Percentiles rank a stretch among this genome's conserved stretches.
These are phyloP conservation scores for Madurella fahalii DNA, from an alignment of 2,329 filamentous ascomycete species.

Conservation along the genomic window DNA sequence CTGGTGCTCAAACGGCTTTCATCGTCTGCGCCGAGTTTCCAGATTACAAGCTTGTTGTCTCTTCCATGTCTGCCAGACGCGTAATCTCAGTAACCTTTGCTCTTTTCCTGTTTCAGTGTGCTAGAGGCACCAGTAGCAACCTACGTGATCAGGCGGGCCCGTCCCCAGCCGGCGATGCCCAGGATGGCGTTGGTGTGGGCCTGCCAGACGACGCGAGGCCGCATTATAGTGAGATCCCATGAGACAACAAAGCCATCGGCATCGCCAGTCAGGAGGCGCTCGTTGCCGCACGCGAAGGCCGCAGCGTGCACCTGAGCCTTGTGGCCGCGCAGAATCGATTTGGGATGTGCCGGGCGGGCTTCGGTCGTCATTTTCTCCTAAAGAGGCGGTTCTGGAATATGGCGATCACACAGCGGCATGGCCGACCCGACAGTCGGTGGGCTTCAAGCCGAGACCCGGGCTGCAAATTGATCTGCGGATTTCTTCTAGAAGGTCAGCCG, in stretches of 20 bases:
- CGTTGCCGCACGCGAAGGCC: constrained; percentile 67
- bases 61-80: constrained; percentile 67
- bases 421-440: too few relatives aligned
- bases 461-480: too few relatives aligned
- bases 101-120: not conserved
- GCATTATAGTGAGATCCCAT: constrained; percentile 80
- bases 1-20: constrained; percentile 62
- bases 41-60: constrained; percentile 81
- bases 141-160: constrained; percentile 78
- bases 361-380: constrained; percentile 24
- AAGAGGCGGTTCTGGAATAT: too few relatives aligned
- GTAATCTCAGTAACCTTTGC: not conserved
- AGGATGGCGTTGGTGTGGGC: constrained; percentile 77
- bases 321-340: constrained; percentile 78
- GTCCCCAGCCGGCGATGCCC: constrained; percentile 66
- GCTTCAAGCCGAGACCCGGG: too few relatives aligned
- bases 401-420: too few relatives aligned
- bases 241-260: constrained; percentile 83
- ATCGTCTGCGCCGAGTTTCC: constrained; percentile 63
- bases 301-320: constrained; percentile 73
- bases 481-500: too few relatives aligned
- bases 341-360: constrained; percentile 40
- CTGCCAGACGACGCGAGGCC: constrained; percentile 79
- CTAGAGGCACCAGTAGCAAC: constrained; percentile 29
- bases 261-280: constrained; percentile 78